Base-by-base conservation (phyloP, 1,284 basidiomycete species). In the Trichosporon sp. region DNA sequence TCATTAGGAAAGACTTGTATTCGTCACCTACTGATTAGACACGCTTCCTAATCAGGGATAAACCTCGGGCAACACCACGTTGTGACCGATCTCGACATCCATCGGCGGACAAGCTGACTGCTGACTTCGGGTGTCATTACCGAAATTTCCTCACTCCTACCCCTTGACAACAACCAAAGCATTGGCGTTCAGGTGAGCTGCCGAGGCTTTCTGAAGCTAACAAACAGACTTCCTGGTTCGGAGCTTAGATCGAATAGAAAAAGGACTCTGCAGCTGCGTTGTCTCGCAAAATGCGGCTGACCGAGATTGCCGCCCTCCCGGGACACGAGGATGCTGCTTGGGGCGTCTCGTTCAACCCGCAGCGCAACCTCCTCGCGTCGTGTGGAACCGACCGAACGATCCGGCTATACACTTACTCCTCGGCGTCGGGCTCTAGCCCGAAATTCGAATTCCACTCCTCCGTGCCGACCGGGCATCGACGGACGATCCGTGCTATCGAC, bases 381-480 rank as follows among this genome's bases (percentile, higher is more conserved):
- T 98, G 95, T 78, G 97, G 95, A 3, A 88, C 91, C 8, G 95
- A 99, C 81, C 95, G 93, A 79, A 88, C 91, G 3, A 90, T 98
- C 63, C 85, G 92, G 46, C 80, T 99, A 62, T 95, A 91, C 77
- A 83, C 83, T 27, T 97, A 95, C 81, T 79, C 80, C 27, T 72
- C 78, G 29, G 69, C 79, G 11, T 67, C 70, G 10, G 67, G 69
- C 4, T 5, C 62, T n/a, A n/a, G n/a, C 6, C 8, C 62, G 13
- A 8, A 70, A 4, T 90, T 92, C 78, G 77, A 82, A 11, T 82
- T 86, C 60, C 73, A 86, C 31, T 83, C 86, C 0, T 85, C 86
- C 1, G 89, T 94, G 60, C 81, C 84, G 0, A 95, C 95, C 0
- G 92, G 88, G 2, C 96, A 99, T 77, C 85, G 87, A 25, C 90